Conservation (phyloP, 2,329 filamentous ascomycete species). For the Penicillium glabrum region DNA sequence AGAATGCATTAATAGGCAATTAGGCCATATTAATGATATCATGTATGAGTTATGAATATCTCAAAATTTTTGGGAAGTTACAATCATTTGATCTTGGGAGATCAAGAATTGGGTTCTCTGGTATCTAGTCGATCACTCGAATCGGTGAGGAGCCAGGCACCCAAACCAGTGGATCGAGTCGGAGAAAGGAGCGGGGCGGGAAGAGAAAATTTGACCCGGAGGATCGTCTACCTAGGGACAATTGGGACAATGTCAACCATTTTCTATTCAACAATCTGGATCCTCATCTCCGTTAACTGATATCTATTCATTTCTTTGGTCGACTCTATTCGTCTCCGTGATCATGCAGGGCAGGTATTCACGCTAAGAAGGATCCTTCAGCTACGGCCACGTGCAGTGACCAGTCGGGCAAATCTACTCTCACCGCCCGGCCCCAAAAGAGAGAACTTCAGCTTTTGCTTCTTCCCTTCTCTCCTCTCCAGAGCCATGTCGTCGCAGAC, state of each 20-base stretch:
- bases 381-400: slow-evolving; percentile 25
- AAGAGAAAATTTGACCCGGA: slow-evolving; percentile 28
- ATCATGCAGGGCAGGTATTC: not conserved
- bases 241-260: not conserved
- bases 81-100: not conserved
- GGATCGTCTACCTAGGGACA: slow-evolving; percentile 14
- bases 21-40: not conserved
- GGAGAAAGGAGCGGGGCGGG: slow-evolving; percentile 25
- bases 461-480: slow-evolving; percentile 21
- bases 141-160: slow-evolving; percentile 24
- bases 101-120: not conserved
- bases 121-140: slow-evolving; percentile 14
- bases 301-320: not conserved
- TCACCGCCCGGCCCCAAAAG: slow-evolving; percentile 24
- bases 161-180: slow-evolving; percentile 20
- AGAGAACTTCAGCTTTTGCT: slow-evolving; percentile 29
- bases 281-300: not conserved
- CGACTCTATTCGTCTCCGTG: not conserved
- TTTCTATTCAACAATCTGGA: not conserved
- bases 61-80: too few species aligned
- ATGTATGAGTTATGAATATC: not conserved
- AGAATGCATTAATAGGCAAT: not conserved
- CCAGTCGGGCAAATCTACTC: slow-evolving; percentile 20
- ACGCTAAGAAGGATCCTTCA: slow-evolving; percentile 1
- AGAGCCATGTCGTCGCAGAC: slow-evolving; percentile 49